Evolutionary conservation across 2,329 filamentous ascomycete species (phyloP).

Genomic region (Cladosporium sp.): DNA sequence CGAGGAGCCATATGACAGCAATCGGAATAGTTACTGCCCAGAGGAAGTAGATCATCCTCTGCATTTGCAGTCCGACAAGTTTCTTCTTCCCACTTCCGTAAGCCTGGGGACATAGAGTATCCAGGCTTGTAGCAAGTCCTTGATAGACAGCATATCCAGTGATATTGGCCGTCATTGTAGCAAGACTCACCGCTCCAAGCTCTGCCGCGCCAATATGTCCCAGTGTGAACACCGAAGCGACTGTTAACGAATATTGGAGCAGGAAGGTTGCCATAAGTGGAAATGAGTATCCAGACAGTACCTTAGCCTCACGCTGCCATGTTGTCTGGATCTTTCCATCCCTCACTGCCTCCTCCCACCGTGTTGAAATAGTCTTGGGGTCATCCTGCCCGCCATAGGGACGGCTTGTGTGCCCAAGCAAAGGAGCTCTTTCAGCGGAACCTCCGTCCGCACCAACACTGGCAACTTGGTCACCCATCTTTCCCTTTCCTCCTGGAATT

Average conservation of each 20-base stretch:
- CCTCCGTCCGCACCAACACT: not conserved
- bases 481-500: constrained; percentile 3
- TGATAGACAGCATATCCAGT: constrained; percentile 42
- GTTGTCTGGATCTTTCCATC: constrained; percentile 79
- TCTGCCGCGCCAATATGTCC: constrained; percentile 42
- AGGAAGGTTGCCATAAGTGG: constrained; percentile 40
- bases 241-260: constrained; percentile 41
- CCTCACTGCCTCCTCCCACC: constrained; percentile 79
- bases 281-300: constrained; percentile 48
- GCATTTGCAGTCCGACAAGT: constrained; percentile 74
- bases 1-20: constrained; percentile 61
- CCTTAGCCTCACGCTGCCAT: constrained; percentile 83
- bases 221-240: constrained; percentile 40
- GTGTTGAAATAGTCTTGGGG: constrained; percentile 55
- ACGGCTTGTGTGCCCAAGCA: constrained; percentile 21
- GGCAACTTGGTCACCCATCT: not conserved
- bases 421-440: constrained; percentile 16
- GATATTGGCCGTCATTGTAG: constrained; percentile 41
- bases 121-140: constrained; percentile 74
- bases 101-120: constrained; percentile 87
- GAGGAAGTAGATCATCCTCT: constrained; percentile 73
- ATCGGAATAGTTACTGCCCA: constrained; percentile 68
- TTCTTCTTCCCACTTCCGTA: constrained; percentile 86
- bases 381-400: constrained; percentile 44
- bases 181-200: constrained; percentile 40